A percentile compares a stretch with the other conserved stretches of the same genome.
Conservation (phyloP, 116 monocot species). For the Papilionanthe hybrid region DNA sequence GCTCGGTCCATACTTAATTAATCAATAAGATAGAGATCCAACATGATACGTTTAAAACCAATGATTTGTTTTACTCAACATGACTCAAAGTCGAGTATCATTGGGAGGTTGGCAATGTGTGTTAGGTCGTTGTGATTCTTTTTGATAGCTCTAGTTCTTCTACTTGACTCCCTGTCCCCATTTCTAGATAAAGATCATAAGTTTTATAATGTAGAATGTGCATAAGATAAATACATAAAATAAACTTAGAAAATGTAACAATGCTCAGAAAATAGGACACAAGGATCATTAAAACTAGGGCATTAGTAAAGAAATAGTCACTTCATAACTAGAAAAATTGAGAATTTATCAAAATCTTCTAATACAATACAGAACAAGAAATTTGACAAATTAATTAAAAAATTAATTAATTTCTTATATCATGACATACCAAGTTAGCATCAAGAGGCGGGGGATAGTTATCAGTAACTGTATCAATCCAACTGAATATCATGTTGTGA, state of each 20-base stretch:
- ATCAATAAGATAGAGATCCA: too few relatives aligned
- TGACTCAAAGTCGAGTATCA: too few relatives aligned
- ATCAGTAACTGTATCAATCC: constrained; percentile 74
- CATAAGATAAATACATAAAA: not conserved
- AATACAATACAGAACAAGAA: not conserved
- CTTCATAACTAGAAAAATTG: not conserved
- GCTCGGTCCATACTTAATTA: too few relatives aligned
- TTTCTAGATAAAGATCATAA: not conserved
- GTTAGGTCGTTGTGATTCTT: not conserved
- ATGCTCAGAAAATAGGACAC: not conserved
- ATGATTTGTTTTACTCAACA: too few relatives aligned
- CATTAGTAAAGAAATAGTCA: not conserved
- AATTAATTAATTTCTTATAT: not conserved
- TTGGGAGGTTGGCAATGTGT: too few relatives aligned
- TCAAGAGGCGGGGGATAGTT: constrained; percentile 83
- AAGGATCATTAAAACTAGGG: not conserved
- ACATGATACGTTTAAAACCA: too few relatives aligned
- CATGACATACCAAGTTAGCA: constrained; percentile 62
- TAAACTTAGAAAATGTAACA: not conserved
- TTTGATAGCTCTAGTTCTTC: not conserved
- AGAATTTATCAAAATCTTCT: not conserved
- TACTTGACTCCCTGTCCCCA: not conserved
- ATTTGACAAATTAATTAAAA: not conserved
- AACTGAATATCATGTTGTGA: constrained; percentile 95
- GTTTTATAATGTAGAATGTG: not conserved